A percentile compares a stretch with the other conserved stretches of the same genome.
Evolutionary conservation across 2,329 filamentous ascomycete species (phyloP).

Genomic region (Xylariales sp.): DNA sequence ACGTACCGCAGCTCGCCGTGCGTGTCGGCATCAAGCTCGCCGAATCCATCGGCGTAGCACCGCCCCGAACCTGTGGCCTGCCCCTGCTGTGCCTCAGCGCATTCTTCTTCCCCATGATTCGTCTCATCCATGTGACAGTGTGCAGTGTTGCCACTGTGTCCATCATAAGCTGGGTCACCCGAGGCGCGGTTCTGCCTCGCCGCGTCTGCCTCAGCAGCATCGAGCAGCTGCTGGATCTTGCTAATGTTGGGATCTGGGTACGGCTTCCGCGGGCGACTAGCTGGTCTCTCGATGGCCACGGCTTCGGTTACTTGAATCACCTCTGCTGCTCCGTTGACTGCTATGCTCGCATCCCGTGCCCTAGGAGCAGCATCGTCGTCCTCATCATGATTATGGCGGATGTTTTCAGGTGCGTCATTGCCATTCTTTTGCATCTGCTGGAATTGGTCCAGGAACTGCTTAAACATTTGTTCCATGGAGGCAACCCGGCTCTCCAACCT

Average conservation of each 20-base stretch:
- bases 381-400: not conserved
- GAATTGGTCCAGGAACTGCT: not conserved
- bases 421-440: not conserved
- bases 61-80: no score
- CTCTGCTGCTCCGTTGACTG: no score
- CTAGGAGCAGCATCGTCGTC: not conserved
- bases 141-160: not conserved
- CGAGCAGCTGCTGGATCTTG: not conserved
- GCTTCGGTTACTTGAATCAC: no score
- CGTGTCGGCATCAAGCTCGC: slow-evolving; percentile 1
- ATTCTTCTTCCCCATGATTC: no score
- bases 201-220: not conserved
- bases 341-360: no score
- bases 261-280: not conserved
- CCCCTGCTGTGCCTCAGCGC: no score
- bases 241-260: not conserved
- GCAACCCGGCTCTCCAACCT: not conserved
- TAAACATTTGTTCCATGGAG: slow-evolving; percentile 1
- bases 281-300: no score
- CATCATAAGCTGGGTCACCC: not conserved
- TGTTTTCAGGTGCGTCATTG: not conserved
- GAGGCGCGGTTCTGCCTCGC: not conserved
- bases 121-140: no score
- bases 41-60: slow-evolving; percentile 1
- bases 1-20: slow-evolving; percentile 1